Base-by-base conservation (phyloP, 2,329 filamentous ascomycete genomes). In the Trichoderma hamatum region DNA sequence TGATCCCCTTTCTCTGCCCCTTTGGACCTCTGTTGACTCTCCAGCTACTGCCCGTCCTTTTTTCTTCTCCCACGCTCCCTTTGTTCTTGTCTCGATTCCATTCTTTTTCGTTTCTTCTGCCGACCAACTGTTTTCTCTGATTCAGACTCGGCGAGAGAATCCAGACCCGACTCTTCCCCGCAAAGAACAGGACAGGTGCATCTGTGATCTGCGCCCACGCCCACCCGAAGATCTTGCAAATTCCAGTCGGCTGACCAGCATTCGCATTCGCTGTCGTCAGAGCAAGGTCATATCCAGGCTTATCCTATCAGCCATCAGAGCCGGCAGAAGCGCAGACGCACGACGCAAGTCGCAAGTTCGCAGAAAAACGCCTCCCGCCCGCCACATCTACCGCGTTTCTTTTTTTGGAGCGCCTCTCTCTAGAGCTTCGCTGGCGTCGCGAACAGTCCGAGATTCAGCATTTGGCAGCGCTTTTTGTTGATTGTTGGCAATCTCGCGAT, bases 361-460 rank as follows among this genome's bases (percentile, higher is more conserved):
- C 58, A 46, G 24, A 52, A 4, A 30, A 28, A 54, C 67, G 68
- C 68, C 68, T 64, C 68, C 68, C 68, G 68, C 46, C 67, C 64
- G 68, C 68, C 68, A 69, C 68, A 56, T 46, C 52, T 54, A 69
- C 55, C 61, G 68, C 61, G 68, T 69, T 69, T 56, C 68, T 60
- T 66, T 69, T 69, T 66, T 61, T 66, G 52, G 63, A 43, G 43
- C 43, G 63, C 55, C 43, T 67, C 28, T 13, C 24, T 36, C 30
- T 28, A 55, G n/a, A 51, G 21, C 52, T 39, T 43, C 49, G 21
- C 16, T 21, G 56, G 55, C 43, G 43, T 56, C 32, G 60, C 64
- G 63, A 24, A 49, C n/a, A 9, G 56, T 58, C 34, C 36, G 30
- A 51, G 54, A 49, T 43, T n/a, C 55, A 19, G 46, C n/a, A 21